Base-by-base conservation (phyloP, 768 basidiomycete species). In the Phlebiopsis gigantea region DNA sequence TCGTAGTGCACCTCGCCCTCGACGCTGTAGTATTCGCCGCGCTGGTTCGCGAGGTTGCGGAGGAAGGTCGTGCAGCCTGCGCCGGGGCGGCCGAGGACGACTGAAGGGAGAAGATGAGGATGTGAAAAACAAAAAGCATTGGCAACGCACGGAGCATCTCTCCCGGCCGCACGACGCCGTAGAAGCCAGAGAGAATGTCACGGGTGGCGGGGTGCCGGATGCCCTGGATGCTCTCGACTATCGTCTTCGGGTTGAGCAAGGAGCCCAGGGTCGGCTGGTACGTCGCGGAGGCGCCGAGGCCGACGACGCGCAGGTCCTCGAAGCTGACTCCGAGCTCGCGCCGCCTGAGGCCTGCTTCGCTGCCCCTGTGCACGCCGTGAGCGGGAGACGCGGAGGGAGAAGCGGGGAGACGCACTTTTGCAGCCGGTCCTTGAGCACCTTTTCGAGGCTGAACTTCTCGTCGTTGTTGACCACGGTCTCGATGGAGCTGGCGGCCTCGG, bases 1-100 rank as follows among this genome's bases (percentile, higher is more conserved):
- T 90, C 88, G 65, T 95, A 97, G 44, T 76, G 73, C 5, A 93
- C 80, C 0, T 85, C 75, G 28, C 93, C 93, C 29, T 82, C 71
- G 21, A 95, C 79, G 1, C 73, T 66, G 55, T 90, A 76, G 64
- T 79, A 95, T 58, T 87, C 87, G 6, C 74, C 72, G 1, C 85
- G 81, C 62, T 85, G 83, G 66, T 95, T 94, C 15, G 93, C 79
- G 53, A 96, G 79, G 0, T 80, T 79, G 69, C 92, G 92, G 53
- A 97, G 80, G 50, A 97, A 77, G 0, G 93, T 92, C 29, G 79
- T 85, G 68, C 93, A 95, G 2, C 93, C 93, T 0, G 90, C 84
- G 17, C 88, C 88, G 0, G 93, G 93, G 30, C 90, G 79, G n/a
- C 93, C 93, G 24, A 94, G 79, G 9, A 93, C 92, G 15, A 95